Percentiles rank a stretch among this genome's conserved stretches.
Conservation (phyloP, 257 asterid species). For the Hygrophila difformis region DNA sequence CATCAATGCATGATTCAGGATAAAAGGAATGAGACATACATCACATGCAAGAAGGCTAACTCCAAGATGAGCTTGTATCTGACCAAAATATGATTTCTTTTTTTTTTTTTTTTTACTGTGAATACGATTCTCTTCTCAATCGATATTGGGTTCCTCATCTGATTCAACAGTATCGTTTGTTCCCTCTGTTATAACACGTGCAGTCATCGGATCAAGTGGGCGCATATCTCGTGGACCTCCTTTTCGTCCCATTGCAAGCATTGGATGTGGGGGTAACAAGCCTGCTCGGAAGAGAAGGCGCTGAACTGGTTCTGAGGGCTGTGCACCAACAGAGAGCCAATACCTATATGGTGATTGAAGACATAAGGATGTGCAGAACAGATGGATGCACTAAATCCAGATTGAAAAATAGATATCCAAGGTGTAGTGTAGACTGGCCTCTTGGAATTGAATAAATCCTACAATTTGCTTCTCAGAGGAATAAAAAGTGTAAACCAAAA, state of each 20-base stretch:
- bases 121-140: conserved; percentile 13
- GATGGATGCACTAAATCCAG: neutral
- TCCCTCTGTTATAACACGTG: conserved; percentile 38
- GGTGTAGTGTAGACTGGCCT: too few species aligned
- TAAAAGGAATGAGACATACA: too few species aligned
- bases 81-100: conserved; percentile 1
- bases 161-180: conserved; percentile 11
- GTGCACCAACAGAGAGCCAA: conserved; percentile 97
- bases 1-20: too few species aligned
- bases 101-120: too few species aligned
- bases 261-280: conserved; percentile 81
- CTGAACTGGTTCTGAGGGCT: conserved; percentile 84
- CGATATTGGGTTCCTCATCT: conserved; percentile 20
- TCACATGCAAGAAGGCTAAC: too few species aligned
- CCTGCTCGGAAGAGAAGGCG: conserved; percentile 89
- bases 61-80: too few species aligned
- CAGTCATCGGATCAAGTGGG: conserved; percentile 74
- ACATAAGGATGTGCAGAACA: conserved; percentile 1
- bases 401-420: neutral
- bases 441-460: conserved; percentile 1
- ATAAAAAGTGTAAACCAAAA: too few species aligned
- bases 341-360: conserved; percentile 39
- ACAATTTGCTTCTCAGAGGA: too few species aligned
- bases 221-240: conserved; percentile 84
- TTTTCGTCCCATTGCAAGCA: conserved; percentile 87